These are phyloP conservation scores for Apostasia shenzhenica DNA, from an alignment of 106 monocot genomes.

Conservation along the genomic window DNA sequence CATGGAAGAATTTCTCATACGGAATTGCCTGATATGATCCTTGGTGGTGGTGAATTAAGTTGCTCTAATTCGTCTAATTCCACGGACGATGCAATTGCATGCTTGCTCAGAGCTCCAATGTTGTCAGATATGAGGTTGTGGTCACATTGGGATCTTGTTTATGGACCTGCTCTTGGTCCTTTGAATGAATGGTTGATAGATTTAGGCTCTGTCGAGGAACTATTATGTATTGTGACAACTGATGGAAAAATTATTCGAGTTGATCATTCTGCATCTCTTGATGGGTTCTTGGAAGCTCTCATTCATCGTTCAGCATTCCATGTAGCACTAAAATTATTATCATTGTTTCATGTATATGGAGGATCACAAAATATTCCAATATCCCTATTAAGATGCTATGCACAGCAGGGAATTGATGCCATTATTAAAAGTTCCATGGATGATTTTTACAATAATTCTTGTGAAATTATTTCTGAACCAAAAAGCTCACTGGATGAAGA, in stretches of 20 bases:
- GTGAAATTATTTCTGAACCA: neutral
- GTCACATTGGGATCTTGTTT: slow-evolving; percentile 66
- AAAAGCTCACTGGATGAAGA: neutral
- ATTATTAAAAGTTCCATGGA: slow-evolving; percentile 17
- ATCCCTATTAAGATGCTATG: slow-evolving; percentile 44
- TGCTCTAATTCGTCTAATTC: slow-evolving; percentile 16
- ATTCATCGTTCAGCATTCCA: slow-evolving; percentile 44
- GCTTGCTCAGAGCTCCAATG: slow-evolving; percentile 45
- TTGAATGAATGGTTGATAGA: slow-evolving; percentile 44
- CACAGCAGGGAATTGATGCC: slow-evolving; percentile 32
- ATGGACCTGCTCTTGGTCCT: slow-evolving; percentile 43
- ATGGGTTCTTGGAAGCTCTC: slow-evolving; percentile 46
- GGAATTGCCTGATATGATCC: neutral
- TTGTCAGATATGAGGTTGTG: slow-evolving; percentile 45
- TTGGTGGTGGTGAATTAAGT: neutral
- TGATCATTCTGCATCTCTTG: slow-evolving; percentile 34
- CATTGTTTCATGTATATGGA: slow-evolving; percentile 38
- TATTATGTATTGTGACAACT: slow-evolving; percentile 44
- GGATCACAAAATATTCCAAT: slow-evolving; percentile 34
- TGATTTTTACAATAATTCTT: neutral
- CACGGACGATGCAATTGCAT: slow-evolving; percentile 42
- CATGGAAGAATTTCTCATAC: neutral
- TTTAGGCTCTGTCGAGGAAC: slow-evolving; percentile 8
- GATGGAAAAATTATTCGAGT: slow-evolving; percentile 53
- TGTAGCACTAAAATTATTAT: slow-evolving; percentile 38